Evolutionary conservation across 2,329 filamentous ascomycete species (phyloP).

Genomic region (Mycosphaerella sp.): DNA sequence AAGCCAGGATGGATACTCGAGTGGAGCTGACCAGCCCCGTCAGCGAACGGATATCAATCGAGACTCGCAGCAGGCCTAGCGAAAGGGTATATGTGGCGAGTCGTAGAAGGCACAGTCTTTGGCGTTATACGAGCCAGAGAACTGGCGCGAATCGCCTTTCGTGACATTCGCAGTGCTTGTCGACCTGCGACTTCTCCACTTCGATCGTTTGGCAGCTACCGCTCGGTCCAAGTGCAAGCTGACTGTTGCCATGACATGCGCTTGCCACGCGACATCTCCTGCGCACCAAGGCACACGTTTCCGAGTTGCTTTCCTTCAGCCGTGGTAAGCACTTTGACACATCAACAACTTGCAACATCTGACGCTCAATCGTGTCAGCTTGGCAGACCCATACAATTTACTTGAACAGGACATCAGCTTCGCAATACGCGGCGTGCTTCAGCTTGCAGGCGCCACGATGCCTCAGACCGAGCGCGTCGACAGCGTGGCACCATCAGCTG

Average conservation of each 20-base stretch:
- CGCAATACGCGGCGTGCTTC: slow-evolving; percentile 7
- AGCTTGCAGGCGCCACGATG: slow-evolving; percentile 6
- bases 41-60: too few relatives aligned
- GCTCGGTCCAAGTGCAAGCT: background rate
- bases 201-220: background rate
- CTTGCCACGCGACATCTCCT: background rate
- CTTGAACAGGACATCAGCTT: background rate
- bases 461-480: slow-evolving; percentile 9
- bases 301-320: background rate
- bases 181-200: background rate
- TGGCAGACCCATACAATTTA: background rate
- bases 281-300: background rate
- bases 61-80: too few relatives aligned
- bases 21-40: too few relatives aligned
- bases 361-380: background rate
- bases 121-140: background rate
- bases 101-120: background rate
- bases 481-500: slow-evolving; percentile 12
- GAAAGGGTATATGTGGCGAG: too few relatives aligned
- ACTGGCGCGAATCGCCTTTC: background rate
- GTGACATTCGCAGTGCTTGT: background rate
- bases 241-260: background rate
- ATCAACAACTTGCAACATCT: background rate
- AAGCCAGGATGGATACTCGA: too few relatives aligned
- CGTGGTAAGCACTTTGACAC: background rate